Evolutionary conservation across 208 protist genomes (phyloP), one percentile per base, ranked within the genome.

Genomic region (Dictyostelium gargantuum): DNA sequence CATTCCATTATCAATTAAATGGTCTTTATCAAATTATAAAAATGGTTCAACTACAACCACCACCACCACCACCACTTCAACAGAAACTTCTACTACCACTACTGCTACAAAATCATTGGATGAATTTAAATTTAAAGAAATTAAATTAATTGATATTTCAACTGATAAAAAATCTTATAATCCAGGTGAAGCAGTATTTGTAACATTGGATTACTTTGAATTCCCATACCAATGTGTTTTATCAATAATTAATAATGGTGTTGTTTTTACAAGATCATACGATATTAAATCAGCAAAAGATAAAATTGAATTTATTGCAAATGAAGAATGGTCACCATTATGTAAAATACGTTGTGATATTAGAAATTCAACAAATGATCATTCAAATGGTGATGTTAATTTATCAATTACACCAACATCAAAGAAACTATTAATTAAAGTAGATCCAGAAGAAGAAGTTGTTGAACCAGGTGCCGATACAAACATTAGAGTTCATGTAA

Each of bases 401-500:
- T 10, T 74, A 4, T n/a, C 48, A 23, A 44, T 85, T 19, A 29
- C 32, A 21, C 35, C 42, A 38, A 17, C 35, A 2, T 44, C n/a
- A n/a, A 85, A 85, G 29, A 52, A 75, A 58, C 32, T 85, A 19
- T 29, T 9, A 32, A 48, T 85, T 21, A 3, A 26, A 35, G 38
- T 85, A 9, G 52, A 42, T 13, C 80, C 80, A 38, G 80, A 85
- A 29, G 80, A 85, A 23, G 80, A 73, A 42, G 63, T 72, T 56
- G 84, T 91, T 44, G 84, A 91, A 42, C 84, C 84, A 50, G 84
- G 84, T 38, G n/a, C 70, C 9, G 73, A 73, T 19, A 81, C 84
- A 1, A 79, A 81, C 29, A 91, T 91, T 42, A 70, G n/a, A 48
- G 72, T 91, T 17, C 26, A 61, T 9, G 84, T 91, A 21, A 26